These are phyloP conservation scores for Cercospora brassicicola DNA, from an alignment of 2,329 filamentous ascomycete genomes.

Conservation along the genomic window DNA sequence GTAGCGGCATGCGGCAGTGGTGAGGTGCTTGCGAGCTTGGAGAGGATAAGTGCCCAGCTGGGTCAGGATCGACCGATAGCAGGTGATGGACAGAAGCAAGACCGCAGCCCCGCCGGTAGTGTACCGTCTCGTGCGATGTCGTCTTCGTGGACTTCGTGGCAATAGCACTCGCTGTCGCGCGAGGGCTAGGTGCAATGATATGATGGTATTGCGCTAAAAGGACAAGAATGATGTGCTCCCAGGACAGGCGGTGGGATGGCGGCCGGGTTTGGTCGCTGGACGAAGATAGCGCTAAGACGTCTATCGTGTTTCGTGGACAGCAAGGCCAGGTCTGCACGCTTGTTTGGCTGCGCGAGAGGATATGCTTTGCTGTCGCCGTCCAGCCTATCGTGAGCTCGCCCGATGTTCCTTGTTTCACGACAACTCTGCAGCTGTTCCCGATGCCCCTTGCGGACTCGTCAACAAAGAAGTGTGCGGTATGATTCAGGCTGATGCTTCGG, in stretches of 20 bases:
- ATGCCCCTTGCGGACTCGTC: not conserved
- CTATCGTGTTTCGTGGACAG: not conserved
- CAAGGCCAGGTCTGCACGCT: too few species aligned
- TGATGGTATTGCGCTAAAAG: not conserved
- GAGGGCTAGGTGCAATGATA: not conserved
- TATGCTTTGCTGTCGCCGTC: not conserved
- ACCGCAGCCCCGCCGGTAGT: not conserved
- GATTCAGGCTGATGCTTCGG: not conserved
- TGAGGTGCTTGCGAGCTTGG: constrained; percentile 11
- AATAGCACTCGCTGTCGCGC: too few species aligned
- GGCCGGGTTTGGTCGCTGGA: not conserved
- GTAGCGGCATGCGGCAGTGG: constrained; percentile 15
- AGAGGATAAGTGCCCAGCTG: constrained; percentile 19
- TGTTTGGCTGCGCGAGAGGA: not conserved
- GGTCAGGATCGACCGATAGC: not conserved
- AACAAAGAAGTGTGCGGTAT: not conserved
- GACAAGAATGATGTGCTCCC: not conserved
- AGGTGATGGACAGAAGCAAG: not conserved
- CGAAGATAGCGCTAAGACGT: not conserved
- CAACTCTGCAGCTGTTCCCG: not conserved
- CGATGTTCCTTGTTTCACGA: constrained; percentile 1
- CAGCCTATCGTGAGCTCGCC: not conserved
- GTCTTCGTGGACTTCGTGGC: not conserved
- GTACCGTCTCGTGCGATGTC: not conserved
- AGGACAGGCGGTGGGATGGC: not conserved